A percentile compares a stretch with the other conserved stretches of the same genome.
phyloP scores from a whole-genome alignment of 192 early-diverging fungal genomes.

The Entomortierella parvispora region DNA sequence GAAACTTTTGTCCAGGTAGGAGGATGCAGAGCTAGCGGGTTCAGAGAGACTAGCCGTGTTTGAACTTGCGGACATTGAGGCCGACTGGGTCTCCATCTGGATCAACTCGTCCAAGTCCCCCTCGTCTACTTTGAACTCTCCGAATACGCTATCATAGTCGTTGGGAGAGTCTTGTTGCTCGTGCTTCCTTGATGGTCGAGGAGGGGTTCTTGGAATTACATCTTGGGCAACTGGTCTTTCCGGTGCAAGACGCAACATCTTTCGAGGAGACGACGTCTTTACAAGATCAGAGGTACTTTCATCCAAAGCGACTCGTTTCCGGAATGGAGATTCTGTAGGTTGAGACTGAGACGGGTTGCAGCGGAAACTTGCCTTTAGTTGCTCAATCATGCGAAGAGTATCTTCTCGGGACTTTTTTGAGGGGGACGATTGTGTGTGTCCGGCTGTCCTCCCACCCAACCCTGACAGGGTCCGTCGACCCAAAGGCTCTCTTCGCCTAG shows the following conservation, averaged over 20 bases:
- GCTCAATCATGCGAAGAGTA: constrained; percentile 43
- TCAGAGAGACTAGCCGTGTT: background rate
- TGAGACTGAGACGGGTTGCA: background rate
- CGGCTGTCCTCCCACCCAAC: background rate
- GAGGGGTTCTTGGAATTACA: constrained; percentile 2
- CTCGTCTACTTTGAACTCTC: constrained; percentile 34
- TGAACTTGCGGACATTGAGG: background rate
- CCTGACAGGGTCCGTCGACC: background rate
- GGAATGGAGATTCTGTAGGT: background rate
- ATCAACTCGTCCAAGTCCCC: constrained; percentile 38
- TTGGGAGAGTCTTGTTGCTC: constrained; percentile 7
- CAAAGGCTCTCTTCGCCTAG: constrained; percentile 7
- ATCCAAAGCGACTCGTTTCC: background rate
- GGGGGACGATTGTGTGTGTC: background rate
- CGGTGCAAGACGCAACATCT: too few relatives aligned
- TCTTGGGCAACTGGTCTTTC: background rate
- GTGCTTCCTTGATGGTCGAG: background rate
- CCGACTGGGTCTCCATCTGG: constrained; percentile 14
- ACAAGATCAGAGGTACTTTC: background rate
- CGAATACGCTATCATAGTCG: constrained; percentile 38
- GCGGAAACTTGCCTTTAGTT: constrained; percentile 30
- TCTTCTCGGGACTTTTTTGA: constrained; percentile 19
- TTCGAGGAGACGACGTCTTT: too few relatives aligned
- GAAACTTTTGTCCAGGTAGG: background rate
- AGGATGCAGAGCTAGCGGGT: background rate